Base-by-base conservation (phyloP, 78 protist genomes). In the Monocercomonoides exilis region DNA sequence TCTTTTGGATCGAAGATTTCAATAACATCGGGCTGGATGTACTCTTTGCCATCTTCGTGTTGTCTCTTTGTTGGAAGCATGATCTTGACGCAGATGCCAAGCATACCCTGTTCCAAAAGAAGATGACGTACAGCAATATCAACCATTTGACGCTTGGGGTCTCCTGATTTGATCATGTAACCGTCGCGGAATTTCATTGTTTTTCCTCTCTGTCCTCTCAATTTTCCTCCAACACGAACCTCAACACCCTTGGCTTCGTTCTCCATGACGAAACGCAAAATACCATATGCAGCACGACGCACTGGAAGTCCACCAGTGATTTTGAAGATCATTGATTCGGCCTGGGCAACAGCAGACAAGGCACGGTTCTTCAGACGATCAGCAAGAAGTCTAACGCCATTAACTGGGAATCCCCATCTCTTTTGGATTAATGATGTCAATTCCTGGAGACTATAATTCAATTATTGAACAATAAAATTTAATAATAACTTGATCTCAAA, bases 121-220 rank as follows among this genome's bases (percentile, higher is more conserved):
- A 97, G 93, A 94, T 96, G 98, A 46, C 99, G 92, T 41, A 91
- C 85, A 77, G 99, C 99, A 32, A 43, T 81, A 91, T 97, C 99
- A 45, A 96, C 84, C 91, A 91, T 94, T 77, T 87, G 87, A 41
- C 88, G 41, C 77, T 87, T 36, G 46, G 98, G 96, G 80, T 95
- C 84, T 41, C 99, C 99, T 6, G 98, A 90, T 91, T 91, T 90
- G 95, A 98, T 93, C 98, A 99, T 96, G 93, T 96, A 97, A 11
- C 99, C 99, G 81, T 97, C 99, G 41, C 81, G 77, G 97, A 98
- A 99, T 95, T 97, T 99, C 98, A 98, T 95, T 84, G 90, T 2
- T 95, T 98, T 98, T 86, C 99, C 99, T 80, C 99, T 93, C 91
- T 95, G 98, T 5, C 91, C 91, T 0, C 91, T 94, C 44, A 97